Evolutionary conservation across 1,284 basidiomycete species (phyloP).

Genomic region (Ceratobasidium theobromae): DNA sequence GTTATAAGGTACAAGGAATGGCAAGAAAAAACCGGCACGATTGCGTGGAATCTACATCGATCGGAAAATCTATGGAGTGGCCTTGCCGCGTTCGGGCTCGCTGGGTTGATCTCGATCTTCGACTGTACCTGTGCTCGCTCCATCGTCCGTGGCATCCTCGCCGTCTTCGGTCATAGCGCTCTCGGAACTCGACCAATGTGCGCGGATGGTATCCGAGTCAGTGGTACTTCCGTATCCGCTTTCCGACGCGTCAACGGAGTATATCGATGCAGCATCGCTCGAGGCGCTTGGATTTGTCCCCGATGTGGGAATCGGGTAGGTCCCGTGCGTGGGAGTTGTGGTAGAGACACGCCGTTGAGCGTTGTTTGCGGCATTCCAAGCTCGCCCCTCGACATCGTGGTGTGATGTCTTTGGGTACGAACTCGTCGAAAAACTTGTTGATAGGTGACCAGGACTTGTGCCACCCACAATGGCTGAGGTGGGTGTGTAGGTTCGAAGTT

Average conservation of each 20-base stretch:
- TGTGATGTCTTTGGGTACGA: conserved; percentile 6
- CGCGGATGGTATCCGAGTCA: conserved; percentile 24
- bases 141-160: neutral
- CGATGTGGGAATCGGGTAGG: too few species aligned
- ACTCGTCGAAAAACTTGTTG: conserved; percentile 15
- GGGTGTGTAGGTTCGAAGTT: neutral
- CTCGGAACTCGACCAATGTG: conserved; percentile 12
- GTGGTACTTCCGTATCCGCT: conserved; percentile 26
- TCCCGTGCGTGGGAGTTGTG: neutral
- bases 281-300: neutral
- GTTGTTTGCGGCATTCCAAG: conserved; percentile 10
- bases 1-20: neutral
- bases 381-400: conserved; percentile 16
- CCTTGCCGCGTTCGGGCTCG: neutral
- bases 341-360: neutral
- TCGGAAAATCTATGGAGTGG: neutral
- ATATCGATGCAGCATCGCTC: conserved; percentile 24
- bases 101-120: conserved; percentile 2
- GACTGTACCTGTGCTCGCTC: neutral
- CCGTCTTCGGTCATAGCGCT: conserved; percentile 28
- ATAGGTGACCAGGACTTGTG: conserved; percentile 14
- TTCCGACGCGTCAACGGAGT: conserved; percentile 28
- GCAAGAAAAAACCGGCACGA: neutral
- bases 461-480: neutral
- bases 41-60: too few species aligned